Evolutionary conservation across 345 rosid genomes (phyloP).

Genomic region (Dipteronia sinensis): DNA sequence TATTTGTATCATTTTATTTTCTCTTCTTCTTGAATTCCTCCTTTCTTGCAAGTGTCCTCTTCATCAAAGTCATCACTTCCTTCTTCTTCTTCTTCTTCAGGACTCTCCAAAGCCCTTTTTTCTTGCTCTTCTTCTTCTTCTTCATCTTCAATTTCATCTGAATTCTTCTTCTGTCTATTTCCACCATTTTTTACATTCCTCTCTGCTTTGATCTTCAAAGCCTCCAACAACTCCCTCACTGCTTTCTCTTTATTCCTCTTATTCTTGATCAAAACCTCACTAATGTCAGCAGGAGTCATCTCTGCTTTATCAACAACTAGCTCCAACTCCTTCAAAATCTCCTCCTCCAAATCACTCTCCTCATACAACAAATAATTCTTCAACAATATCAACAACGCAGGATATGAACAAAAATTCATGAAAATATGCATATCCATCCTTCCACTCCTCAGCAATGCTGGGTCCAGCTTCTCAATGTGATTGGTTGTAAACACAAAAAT

Average conservation of each 20-base stretch:
- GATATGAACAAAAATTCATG: conserved; percentile 79
- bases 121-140: conserved; percentile 66
- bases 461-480: conserved; percentile 88
- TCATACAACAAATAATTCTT: conserved; percentile 62
- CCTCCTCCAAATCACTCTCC: conserved; percentile 35
- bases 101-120: conserved; percentile 81
- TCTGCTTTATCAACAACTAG: conserved; percentile 59
- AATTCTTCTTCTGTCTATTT: conserved; percentile 25
- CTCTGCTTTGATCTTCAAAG: conserved; percentile 51
- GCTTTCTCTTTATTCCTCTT: conserved; percentile 58
- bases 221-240: conserved; percentile 52
- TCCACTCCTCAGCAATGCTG: conserved; percentile 88
- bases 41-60: conserved; percentile 27
- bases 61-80: conserved; percentile 27
- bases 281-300: conserved; percentile 96
- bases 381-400: conserved; percentile 69
- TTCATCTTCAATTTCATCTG: conserved; percentile 31
- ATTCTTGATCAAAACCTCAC: conserved; percentile 81
- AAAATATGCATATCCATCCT: conserved; percentile 95
- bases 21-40: conserved; percentile 35
- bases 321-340: conserved; percentile 42
- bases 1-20: conserved; percentile 24
- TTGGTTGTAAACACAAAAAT: conserved; percentile 94
- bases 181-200: conserved; percentile 39
- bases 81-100: conserved; percentile 41